phyloP scores from a whole-genome alignment of 2,329 filamentous ascomycete species.

The Huntiella decipiens region DNA sequence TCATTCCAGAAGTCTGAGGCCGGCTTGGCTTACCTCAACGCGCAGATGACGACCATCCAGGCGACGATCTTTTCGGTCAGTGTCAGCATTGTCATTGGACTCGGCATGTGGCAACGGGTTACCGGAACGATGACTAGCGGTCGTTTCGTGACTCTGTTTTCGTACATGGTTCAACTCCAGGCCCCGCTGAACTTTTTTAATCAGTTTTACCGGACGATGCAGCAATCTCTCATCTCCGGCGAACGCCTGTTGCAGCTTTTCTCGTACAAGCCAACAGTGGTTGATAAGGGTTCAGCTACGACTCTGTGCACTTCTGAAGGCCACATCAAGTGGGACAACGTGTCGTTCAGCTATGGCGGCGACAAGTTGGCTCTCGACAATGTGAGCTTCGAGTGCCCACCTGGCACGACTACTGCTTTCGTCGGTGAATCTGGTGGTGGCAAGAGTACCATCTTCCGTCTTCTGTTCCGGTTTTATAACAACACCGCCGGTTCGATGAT shows the following conservation, averaged over 20 bases:
- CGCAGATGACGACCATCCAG: constrained; percentile 64
- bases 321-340: constrained; percentile 70
- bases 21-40: constrained; percentile 56
- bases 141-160: constrained; percentile 53
- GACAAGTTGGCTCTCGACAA: constrained; percentile 71
- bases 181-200: constrained; percentile 75
- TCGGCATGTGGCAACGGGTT: constrained; percentile 60
- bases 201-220: constrained; percentile 88
- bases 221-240: constrained; percentile 92
- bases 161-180: constrained; percentile 64
- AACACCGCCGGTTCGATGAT: constrained; percentile 59
- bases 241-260: constrained; percentile 90
- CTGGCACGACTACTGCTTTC: constrained; percentile 85
- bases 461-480: constrained; percentile 95
- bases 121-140: constrained; percentile 45
- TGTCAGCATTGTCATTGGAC: constrained; percentile 50
- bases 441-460: constrained; percentile 88
- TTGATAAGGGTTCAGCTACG: constrained; percentile 50
- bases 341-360: constrained; percentile 76
- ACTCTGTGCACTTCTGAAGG: constrained; percentile 52
- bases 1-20: constrained; percentile 59
- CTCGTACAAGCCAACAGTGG: constrained; percentile 83
- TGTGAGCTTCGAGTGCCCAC: constrained; percentile 65
- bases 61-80: constrained; percentile 65
- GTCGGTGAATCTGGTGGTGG: constrained; percentile 94